A percentile compares a stretch with the other conserved stretches of the same genome.
Conservation (phyloP, 2,329 filamentous ascomycete genomes). For the Colletotrichum incanum region DNA sequence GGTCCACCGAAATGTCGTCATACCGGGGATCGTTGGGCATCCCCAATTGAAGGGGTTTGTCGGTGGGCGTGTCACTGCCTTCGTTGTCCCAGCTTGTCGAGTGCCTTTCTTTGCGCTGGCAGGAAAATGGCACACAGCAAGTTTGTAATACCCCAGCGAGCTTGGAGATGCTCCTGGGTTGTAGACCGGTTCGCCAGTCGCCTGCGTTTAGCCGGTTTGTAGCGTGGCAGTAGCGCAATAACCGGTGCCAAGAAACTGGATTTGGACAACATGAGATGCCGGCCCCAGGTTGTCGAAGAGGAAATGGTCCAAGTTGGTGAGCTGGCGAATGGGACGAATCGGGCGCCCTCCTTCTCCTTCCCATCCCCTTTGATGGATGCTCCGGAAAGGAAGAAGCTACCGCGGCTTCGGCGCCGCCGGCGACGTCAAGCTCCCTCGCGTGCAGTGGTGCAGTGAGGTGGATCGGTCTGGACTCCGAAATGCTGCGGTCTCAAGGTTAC, state of each 20-base stretch:
- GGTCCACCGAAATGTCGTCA: slow-evolving; percentile 39
- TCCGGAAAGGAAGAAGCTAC: not conserved
- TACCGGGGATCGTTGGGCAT: slow-evolving; percentile 35
- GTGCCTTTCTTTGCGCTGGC: not conserved
- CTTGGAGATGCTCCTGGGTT: no score
- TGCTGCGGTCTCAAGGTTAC: slow-evolving; percentile 4
- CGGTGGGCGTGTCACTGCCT: not conserved
- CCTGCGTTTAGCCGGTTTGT: not conserved
- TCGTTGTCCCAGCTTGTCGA: not conserved
- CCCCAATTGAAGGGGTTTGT: not conserved
- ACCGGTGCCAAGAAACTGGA: slow-evolving; percentile 11
- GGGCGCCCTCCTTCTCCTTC: slow-evolving; percentile 1
- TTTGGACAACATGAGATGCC: slow-evolving; percentile 1
- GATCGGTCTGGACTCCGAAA: slow-evolving; percentile 12
- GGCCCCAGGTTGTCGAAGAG: not conserved
- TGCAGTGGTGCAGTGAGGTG: slow-evolving; percentile 1
- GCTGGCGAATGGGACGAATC: slow-evolving; percentile 9
- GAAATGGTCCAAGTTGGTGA: not conserved
- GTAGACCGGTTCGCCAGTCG: not conserved
- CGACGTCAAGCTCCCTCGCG: not conserved
- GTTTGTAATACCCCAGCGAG: not conserved
- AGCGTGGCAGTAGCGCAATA: not conserved
- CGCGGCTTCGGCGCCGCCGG: slow-evolving; percentile 6
- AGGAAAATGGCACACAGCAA: not conserved
- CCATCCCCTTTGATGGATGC: not conserved